phyloP scores from a whole-genome alignment of 2,329 filamentous ascomycete genomes.

The Trichoderma atrobrunneum region DNA sequence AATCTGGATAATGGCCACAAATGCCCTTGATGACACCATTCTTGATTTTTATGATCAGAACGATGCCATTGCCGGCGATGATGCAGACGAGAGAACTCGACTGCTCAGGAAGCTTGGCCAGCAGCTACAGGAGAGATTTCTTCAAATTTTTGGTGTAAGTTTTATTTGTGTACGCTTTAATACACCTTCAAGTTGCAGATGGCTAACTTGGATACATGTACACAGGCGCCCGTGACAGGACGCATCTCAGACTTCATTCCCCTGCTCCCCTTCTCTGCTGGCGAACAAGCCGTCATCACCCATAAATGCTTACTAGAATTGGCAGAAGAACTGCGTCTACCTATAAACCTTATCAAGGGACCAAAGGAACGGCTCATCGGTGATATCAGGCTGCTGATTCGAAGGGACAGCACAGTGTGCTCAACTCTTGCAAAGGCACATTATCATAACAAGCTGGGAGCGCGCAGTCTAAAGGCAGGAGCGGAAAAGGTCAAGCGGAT shows the following conservation, averaged over 20 bases:
- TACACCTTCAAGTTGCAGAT: neutral
- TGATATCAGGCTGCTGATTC: neutral
- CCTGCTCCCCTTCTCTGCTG: conserved; percentile 2
- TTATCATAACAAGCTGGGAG: conserved; percentile 10
- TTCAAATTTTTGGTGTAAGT: conserved; percentile 8
- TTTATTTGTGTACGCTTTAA: fast-evolving
- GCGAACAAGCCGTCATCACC: conserved; percentile 19
- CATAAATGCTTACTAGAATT: conserved; percentile 14
- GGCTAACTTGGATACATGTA: neutral
- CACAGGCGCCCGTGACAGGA: conserved; percentile 14
- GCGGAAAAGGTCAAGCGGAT: conserved; percentile 12
- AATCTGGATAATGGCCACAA: conserved; percentile 50
- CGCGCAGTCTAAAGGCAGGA: conserved; percentile 7
- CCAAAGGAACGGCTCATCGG: neutral
- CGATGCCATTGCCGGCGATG: neutral
- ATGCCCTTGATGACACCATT: conserved; percentile 40
- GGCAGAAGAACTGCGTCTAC: conserved; percentile 1
- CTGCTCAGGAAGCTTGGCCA: neutral
- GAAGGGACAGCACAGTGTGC: neutral
- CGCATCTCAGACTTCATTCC: conserved; percentile 17
- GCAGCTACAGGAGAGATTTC: neutral
- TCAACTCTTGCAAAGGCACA: conserved; percentile 2
- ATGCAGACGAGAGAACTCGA: neutral
- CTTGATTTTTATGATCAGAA: conserved; percentile 35
- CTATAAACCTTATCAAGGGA: neutral